Evolutionary conservation across 306 rosid genomes (phyloP).

Genomic region (Bauhinia variegata): DNA sequence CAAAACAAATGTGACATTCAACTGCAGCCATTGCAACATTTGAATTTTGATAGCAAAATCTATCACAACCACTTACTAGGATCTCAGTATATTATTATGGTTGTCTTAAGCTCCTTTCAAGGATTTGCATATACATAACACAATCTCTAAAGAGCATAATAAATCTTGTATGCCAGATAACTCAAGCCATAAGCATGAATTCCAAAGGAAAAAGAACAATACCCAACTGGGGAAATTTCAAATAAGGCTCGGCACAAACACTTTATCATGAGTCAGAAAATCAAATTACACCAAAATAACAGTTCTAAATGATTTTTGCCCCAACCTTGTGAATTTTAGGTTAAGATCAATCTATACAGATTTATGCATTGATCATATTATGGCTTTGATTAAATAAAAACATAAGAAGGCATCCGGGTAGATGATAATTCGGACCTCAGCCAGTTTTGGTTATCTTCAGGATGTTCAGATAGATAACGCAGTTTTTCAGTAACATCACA

Average conservation of each 20-base stretch:
- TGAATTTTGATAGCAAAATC: too few relatives aligned
- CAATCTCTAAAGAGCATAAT: conserved; percentile 42
- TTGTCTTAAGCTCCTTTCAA: conserved; percentile 38
- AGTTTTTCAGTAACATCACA: conserved; percentile 53
- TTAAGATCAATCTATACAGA: too few relatives aligned
- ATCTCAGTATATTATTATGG: conserved; percentile 25
- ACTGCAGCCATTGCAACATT: too few relatives aligned
- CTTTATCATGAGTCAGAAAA: too few relatives aligned
- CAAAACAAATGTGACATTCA: too few relatives aligned
- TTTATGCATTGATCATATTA: too few relatives aligned
- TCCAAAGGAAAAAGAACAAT: not conserved
- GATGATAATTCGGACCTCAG: conserved; percentile 42
- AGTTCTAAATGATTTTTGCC: conserved; percentile 30
- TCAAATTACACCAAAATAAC: too few relatives aligned
- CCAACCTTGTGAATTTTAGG: not conserved
- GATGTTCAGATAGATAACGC: conserved; percentile 66
- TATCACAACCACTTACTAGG: not conserved
- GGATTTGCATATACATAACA: conserved; percentile 48
- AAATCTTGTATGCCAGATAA: conserved; percentile 13
- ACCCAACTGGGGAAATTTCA: too few relatives aligned
- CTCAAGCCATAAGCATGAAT: not conserved
- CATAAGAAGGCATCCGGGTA: not conserved
- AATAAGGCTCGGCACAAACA: too few relatives aligned
- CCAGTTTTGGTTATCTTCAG: conserved; percentile 8
- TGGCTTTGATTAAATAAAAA: not conserved